A percentile compares a stretch with the other conserved stretches of the same genome.
phyloP scores from a whole-genome alignment of 495 filamentous ascomycete genomes.

The Penicillium canescens region DNA sequence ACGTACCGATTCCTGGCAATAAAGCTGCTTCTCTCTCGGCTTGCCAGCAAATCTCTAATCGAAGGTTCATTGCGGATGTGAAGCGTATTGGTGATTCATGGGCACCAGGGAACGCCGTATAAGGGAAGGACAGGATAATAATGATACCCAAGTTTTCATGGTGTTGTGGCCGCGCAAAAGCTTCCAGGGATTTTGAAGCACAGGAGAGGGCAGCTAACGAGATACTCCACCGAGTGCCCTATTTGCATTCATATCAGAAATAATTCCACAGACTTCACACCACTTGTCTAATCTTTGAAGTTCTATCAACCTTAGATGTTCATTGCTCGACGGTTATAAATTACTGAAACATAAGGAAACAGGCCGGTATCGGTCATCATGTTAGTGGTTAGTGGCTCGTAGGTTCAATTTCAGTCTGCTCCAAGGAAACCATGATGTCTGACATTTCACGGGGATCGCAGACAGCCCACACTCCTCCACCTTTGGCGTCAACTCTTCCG shows the following conservation, averaged over 20 bases:
- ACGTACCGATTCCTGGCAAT: constrained; percentile 50
- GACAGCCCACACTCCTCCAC: constrained; percentile 93
- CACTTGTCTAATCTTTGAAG: too few relatives aligned
- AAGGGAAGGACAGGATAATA: not conserved
- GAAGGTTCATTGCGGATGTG: constrained; percentile 79
- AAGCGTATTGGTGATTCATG: constrained; percentile 76
- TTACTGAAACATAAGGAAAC: not conserved
- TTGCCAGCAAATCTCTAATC: constrained; percentile 73
- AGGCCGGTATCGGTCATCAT: not conserved
- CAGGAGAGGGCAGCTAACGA: too few relatives aligned
- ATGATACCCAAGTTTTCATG: not conserved
- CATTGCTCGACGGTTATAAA: not conserved
- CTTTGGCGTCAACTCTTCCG: constrained; percentile 75
- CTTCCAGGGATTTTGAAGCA: too few relatives aligned
- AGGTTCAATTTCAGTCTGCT: constrained; percentile 65
- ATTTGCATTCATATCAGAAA: not conserved
- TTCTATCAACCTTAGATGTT: too few relatives aligned
- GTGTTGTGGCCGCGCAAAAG: not conserved
- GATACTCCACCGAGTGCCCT: too few relatives aligned
- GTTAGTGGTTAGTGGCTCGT: not conserved
- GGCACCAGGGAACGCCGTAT: constrained; percentile 53
- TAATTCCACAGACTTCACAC: not conserved
- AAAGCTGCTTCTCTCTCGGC: constrained; percentile 29
- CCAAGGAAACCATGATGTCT: constrained; percentile 67
- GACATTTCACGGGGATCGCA: constrained; percentile 81